Evolutionary conservation across 139 green algal genomes (phyloP).

Genomic region (Auxenochlorella pyrenoidosa): DNA sequence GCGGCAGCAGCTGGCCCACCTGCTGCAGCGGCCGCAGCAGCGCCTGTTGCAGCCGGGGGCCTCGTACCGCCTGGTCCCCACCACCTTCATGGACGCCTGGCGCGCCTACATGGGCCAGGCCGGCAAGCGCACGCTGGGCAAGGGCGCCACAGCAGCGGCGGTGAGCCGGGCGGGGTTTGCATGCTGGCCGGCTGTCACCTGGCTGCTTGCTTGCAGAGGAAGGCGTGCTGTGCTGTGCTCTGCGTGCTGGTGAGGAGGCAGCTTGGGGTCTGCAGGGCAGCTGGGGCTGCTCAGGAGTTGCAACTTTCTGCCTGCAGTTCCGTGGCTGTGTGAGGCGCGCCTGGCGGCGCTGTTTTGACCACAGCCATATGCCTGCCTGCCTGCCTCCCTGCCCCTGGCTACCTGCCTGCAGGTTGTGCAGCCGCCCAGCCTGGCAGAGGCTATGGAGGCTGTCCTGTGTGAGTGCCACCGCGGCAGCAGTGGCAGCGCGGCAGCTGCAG

Average conservation of each 20-base stretch:
- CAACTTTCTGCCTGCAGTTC: not conserved
- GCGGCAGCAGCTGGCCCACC: slow-evolving; percentile 41
- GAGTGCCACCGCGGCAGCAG: slow-evolving; percentile 47
- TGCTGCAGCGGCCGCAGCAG: slow-evolving; percentile 42
- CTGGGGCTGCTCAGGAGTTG: too few relatives aligned
- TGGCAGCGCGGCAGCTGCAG: not conserved
- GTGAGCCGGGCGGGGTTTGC: not conserved
- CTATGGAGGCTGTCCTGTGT: slow-evolving; percentile 56
- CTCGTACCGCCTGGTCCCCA: slow-evolving; percentile 69
- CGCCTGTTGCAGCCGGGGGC: slow-evolving; percentile 48
- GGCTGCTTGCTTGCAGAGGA: too few relatives aligned
- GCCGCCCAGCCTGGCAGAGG: slow-evolving; percentile 42
- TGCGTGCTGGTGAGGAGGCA: not conserved
- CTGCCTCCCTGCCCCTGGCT: not conserved
- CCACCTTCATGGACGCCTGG: slow-evolving; percentile 63
- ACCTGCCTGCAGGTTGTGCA: slow-evolving; percentile 26
- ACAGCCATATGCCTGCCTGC: not conserved
- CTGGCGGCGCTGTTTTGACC: not conserved
- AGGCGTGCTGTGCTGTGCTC: too few relatives aligned
- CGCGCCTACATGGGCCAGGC: slow-evolving; percentile 44
- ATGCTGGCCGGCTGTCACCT: too few relatives aligned
- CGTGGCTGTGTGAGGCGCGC: not conserved
- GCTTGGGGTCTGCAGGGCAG: not conserved
- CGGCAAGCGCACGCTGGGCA: slow-evolving; percentile 9
- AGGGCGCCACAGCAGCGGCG: not conserved